A percentile compares a stretch with the other conserved stretches of the same genome.
phyloP scores from a whole-genome alignment of 345 rosid genomes.

The Physaria fendleri region DNA sequence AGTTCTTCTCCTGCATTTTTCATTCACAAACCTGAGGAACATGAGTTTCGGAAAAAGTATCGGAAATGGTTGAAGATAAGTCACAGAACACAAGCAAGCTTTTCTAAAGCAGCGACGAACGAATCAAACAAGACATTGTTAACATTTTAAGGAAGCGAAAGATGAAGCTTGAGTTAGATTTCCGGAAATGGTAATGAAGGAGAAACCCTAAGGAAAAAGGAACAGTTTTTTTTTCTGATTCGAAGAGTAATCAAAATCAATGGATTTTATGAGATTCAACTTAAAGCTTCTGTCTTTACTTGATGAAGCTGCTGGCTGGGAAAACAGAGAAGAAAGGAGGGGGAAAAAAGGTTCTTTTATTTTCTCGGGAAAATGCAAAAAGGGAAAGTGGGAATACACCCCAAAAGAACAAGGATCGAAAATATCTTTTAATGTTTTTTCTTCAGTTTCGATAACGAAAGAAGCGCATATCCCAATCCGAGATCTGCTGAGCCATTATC shows the following conservation, averaged over 20 bases:
- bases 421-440: neutral
- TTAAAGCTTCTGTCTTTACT: neutral
- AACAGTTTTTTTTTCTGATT: slow-evolving; percentile 5
- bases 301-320: neutral
- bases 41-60: too few relatives aligned
- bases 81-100: too few relatives aligned
- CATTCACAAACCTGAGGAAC: too few relatives aligned
- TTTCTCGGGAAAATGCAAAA: slow-evolving; percentile 23
- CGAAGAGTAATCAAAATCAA: too few relatives aligned
- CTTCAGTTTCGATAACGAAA: slow-evolving; percentile 20
- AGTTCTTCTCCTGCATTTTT: too few relatives aligned
- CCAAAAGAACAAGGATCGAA: slow-evolving; percentile 16
- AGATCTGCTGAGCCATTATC: too few relatives aligned
- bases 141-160: too few relatives aligned
- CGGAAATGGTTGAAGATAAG: too few relatives aligned
- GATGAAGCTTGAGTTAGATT: too few relatives aligned
- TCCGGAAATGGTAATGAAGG: too few relatives aligned
- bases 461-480: slow-evolving; percentile 29
- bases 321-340: slow-evolving; percentile 1
- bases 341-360: neutral
- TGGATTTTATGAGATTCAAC: slow-evolving; percentile 20
- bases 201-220: neutral
- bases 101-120: too few relatives aligned
- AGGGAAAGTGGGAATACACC: slow-evolving; percentile 12
- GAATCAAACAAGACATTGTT: too few relatives aligned